Percentiles rank a stretch among this genome's conserved stretches.
Conservation (phyloP, 2,329 filamentous ascomycete species). For the Ascochyta pisi region DNA sequence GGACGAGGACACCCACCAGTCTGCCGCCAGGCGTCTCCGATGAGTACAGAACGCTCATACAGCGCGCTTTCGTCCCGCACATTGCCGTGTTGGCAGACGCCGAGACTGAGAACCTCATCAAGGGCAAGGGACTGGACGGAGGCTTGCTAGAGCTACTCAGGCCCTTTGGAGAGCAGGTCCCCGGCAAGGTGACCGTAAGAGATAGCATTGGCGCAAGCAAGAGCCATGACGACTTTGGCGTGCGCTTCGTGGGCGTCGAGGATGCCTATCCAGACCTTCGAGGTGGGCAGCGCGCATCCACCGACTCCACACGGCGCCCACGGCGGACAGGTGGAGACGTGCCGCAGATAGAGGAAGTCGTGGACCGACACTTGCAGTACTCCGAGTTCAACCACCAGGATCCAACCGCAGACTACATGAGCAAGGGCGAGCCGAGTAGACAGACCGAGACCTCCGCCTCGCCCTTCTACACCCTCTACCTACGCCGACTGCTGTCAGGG, state of each 20-base stretch:
- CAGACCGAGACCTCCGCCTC: constrained; percentile 58
- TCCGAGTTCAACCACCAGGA: constrained; percentile 64
- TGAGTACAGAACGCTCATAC: constrained; percentile 70
- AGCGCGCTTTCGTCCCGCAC: constrained; percentile 87
- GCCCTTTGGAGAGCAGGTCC: constrained; percentile 87
- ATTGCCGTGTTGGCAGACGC: constrained; percentile 85
- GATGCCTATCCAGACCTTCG: constrained; percentile 55
- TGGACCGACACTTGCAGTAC: constrained; percentile 79
- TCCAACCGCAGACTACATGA: constrained; percentile 53
- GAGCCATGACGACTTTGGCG: constrained; percentile 86
- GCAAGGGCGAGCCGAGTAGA: constrained; percentile 28
- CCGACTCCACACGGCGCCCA: constrained; percentile 40
- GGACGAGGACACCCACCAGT: constrained; percentile 49
- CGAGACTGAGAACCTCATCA: constrained; percentile 81
- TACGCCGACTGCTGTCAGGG: constrained; percentile 82
- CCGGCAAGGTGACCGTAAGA: constrained; percentile 86
- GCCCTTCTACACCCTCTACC: constrained; percentile 83
- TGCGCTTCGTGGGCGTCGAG: constrained; percentile 81
- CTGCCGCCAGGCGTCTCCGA: constrained; percentile 55
- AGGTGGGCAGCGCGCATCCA: constrained; percentile 34
- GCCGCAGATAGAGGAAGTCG: constrained; percentile 76
- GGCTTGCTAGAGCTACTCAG: constrained; percentile 86
- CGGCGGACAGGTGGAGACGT: constrained; percentile 61
- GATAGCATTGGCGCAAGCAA: constrained; percentile 87
- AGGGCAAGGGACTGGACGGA: constrained; percentile 81